Evolutionary conservation across 768 basidiomycete species (phyloP).

Genomic region (Boletus insuetus): DNA sequence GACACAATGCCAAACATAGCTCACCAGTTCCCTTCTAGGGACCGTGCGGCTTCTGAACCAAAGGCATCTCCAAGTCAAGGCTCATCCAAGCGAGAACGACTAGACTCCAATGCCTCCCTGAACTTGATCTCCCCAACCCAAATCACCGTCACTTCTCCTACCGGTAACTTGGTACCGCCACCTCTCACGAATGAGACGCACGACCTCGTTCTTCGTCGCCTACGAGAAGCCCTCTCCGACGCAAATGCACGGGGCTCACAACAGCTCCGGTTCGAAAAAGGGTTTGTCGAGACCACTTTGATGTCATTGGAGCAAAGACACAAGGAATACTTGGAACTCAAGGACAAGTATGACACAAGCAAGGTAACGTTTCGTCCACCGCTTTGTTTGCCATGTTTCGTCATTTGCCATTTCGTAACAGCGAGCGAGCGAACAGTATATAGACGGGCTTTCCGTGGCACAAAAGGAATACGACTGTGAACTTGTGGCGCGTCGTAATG

Average conservation of each 20-base stretch:
- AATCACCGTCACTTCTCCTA: conserved; percentile 48
- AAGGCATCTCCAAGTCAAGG: conserved; percentile 13
- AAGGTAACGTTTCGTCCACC: conserved; percentile 57
- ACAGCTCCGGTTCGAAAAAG: conserved; percentile 70
- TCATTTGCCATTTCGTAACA: conserved; percentile 31
- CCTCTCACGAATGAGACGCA: conserved; percentile 34
- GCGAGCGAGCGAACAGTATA: conserved; percentile 89
- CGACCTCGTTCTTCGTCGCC: conserved; percentile 46
- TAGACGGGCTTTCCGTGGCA: conserved; percentile 89
- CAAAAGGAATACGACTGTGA: conserved; percentile 95
- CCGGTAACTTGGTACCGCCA: conserved; percentile 25
- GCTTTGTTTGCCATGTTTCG: background rate
- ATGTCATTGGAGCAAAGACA: conserved; percentile 62
- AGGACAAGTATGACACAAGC: conserved; percentile 76
- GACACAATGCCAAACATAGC: conserved; percentile 16
- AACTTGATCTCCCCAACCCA: conserved; percentile 25
- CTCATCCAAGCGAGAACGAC: conserved; percentile 18
- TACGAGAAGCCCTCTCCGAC: conserved; percentile 61
- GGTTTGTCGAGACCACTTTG: conserved; percentile 68
- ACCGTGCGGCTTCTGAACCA: conserved; percentile 35
- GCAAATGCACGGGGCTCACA: conserved; percentile 57
- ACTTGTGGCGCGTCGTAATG: conserved; percentile 81
- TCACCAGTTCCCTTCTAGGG: conserved; percentile 14
- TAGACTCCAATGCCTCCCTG: conserved; percentile 25
- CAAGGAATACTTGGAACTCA: conserved; percentile 60